Percentiles rank a stretch among this genome's conserved stretches.
Conservation (phyloP, 2,329 filamentous ascomycete species). For the Ceratocystis papillata region DNA sequence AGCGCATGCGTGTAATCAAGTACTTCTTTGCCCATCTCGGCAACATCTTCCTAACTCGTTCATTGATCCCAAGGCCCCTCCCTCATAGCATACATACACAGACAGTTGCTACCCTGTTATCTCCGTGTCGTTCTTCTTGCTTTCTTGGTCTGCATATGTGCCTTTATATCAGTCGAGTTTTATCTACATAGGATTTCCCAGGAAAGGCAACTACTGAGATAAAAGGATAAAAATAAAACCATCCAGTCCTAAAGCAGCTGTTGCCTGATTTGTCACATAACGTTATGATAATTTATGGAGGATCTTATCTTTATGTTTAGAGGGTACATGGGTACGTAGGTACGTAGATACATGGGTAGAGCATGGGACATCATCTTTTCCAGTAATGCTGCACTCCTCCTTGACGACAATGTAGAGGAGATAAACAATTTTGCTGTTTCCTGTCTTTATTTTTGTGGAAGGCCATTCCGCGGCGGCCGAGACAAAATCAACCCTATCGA, state of each 20-base stretch:
- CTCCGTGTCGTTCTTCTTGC: neutral
- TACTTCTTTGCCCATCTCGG: neutral
- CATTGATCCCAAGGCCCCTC: neutral
- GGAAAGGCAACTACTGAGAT: neutral
- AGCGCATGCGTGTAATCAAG: neutral
- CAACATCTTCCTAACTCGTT: neutral
- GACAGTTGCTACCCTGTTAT: neutral
- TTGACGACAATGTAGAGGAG: neutral
- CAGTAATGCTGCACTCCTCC: no score
- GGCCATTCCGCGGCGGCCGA: neutral
- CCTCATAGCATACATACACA: neutral
- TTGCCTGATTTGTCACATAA: neutral
- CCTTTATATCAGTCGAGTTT: neutral
- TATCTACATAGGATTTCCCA: neutral
- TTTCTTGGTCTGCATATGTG: neutral
- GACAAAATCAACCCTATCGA: conserved; percentile 10
- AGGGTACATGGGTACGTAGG: neutral
- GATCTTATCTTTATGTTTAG: neutral
- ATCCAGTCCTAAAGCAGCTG: neutral
- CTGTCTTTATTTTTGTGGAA: no score
- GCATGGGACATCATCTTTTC: no score
- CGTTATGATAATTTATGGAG: neutral
- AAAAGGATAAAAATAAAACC: conserved; percentile 1
- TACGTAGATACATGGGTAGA: neutral
- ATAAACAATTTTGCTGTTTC: no score